Evolutionary conservation across 1,284 basidiomycete species (phyloP), one percentile per base, ranked within the genome.

Genomic region (Fomitopsis betulina): DNA sequence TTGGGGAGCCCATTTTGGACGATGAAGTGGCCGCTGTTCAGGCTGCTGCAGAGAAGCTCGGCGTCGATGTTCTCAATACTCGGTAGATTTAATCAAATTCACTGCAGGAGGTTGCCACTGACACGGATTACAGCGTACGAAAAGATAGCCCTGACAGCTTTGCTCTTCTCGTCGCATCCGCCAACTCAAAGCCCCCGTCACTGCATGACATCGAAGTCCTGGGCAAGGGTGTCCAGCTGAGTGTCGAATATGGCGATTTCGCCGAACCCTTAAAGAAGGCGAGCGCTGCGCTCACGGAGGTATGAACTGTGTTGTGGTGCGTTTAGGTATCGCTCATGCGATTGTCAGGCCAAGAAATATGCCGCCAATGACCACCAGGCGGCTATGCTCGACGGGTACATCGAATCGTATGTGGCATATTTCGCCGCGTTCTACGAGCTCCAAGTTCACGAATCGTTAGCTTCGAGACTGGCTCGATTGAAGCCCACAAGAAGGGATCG

Each of bases 11-110:
- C 9, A 84, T 88, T 30, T 78, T 80, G 17, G 89, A 93, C 62
- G 82, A 84, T 0, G 91, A 94, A 67, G 89, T 93, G 17, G 82
- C 83, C 19, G 79, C 80, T 2, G 80, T 94, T 10, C 92, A 93
- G 69, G 76, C 75, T 5, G 84, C 85, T 1, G 87, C 88, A 1
- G 92, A 94, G 72, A 84, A 84, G 60, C 75, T 87, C 27, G 82
- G 79, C 6, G 70, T 94, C 42, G 87, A 91, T 60, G 80, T 91
- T 6, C 70, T 93, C 60, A 93, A 93, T 70, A 94, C 91, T n/a
- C 84, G 92, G 89, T 91, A 63, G 2, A 8, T 3, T 15, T 39
- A 27, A 19, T 39, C n/a, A 19, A 17, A 19, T 30, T 27, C 39
- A 17, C 15, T 47, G 58, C 40, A 57, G 47, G 12, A 13, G 43